Percentiles rank a stretch among this genome's conserved stretches.
Evolutionary conservation across 164 flowering plant species (phyloP).

Genomic region (Cinnamomum chago): DNA sequence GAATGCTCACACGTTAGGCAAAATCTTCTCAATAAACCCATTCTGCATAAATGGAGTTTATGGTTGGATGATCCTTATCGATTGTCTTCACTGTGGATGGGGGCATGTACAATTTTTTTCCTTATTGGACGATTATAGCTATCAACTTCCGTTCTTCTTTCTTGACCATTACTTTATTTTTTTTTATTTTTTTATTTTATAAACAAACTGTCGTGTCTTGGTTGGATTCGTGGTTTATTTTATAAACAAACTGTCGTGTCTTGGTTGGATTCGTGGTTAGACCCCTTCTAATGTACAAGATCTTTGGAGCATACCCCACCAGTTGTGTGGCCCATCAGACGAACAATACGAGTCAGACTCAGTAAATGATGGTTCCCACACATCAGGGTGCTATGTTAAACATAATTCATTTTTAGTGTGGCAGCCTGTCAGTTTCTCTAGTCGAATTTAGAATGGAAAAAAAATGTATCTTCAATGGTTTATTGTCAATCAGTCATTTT

Average conservation of each 20-base stretch:
- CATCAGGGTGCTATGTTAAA: too few species aligned
- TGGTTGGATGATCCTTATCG: neutral
- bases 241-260: neutral
- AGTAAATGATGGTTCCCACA: too few species aligned
- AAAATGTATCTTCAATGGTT: too few species aligned
- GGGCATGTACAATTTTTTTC: neutral
- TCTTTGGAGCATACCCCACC: neutral
- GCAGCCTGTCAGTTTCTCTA: too few species aligned
- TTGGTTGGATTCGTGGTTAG: too few species aligned
- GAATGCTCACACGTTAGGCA: too few species aligned
- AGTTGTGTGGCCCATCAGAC: neutral
- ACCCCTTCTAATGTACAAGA: neutral
- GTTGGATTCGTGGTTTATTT: too few species aligned
- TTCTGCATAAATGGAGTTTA: neutral
- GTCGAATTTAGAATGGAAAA: too few species aligned
- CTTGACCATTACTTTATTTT: neutral
- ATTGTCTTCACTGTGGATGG: neutral
- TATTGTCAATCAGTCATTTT: too few species aligned
- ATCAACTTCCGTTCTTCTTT: neutral
- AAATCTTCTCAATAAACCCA: too few species aligned
- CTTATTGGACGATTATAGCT: neutral
- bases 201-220: neutral
- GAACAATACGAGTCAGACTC: neutral
- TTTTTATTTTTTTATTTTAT: too few species aligned
- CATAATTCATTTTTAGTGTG: too few species aligned